A percentile compares a stretch with the other conserved stretches of the same genome.
phyloP scores from a whole-genome alignment of 2,329 filamentous ascomycete species.

The Colletotrichum sp. region DNA sequence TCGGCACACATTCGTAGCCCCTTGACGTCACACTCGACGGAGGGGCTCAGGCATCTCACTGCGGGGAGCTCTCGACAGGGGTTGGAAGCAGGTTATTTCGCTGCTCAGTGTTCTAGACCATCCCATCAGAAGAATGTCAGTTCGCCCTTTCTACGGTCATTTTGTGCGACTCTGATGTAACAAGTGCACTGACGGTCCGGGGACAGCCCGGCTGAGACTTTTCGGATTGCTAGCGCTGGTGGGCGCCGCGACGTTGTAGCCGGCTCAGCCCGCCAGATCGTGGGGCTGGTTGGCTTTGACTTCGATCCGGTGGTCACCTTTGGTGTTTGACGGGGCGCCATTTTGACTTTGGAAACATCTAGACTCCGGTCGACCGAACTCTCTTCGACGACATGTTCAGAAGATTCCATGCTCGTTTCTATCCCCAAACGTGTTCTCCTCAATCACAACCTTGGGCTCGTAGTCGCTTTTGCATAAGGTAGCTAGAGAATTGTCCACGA shows the following conservation, averaged over 20 bases:
- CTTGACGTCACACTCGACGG: constrained; percentile 20
- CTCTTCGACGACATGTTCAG: not conserved
- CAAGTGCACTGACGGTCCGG: constrained; percentile 13
- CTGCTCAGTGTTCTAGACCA: not conserved
- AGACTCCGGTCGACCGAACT: not conserved
- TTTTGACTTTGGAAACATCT: not conserved
- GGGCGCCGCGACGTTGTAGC: not conserved
- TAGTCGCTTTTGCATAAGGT: too few relatives aligned
- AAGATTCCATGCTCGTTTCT: not conserved
- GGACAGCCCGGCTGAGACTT: not conserved
- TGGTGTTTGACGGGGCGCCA: not conserved
- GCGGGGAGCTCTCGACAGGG: constrained; percentile 13
- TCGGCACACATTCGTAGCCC: not conserved
- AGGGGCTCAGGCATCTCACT: not conserved
- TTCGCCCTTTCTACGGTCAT: not conserved
- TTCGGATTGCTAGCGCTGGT: not conserved
- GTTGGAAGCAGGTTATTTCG: constrained; percentile 18
- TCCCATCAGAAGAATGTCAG: not conserved
- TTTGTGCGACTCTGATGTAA: constrained; percentile 17
- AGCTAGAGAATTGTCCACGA: too few relatives aligned
- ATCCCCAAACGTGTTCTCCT: not conserved
- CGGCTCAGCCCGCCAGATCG: constrained; percentile 13
- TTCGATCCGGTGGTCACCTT: not conserved
- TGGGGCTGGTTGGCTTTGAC: not conserved
- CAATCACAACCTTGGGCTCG: too few relatives aligned